A percentile compares a stretch with the other conserved stretches of the same genome.
These are phyloP conservation scores for Coffea humblotiana DNA, from an alignment of 305 asterid species.

Conservation along the genomic window DNA sequence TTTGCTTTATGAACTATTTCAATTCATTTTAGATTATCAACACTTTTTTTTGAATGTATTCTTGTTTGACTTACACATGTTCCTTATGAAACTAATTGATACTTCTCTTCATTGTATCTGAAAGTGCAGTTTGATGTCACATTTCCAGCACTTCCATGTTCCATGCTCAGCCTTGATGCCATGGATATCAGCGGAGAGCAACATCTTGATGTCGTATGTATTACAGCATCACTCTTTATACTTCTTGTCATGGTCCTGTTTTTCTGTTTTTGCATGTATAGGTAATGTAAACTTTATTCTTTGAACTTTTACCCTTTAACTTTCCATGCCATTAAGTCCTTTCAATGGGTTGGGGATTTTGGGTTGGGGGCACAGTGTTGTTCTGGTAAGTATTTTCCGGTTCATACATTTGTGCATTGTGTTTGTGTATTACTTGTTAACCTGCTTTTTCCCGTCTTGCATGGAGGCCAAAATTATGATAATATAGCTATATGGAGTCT, in stretches of 20 bases:
- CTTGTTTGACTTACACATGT: conserved; percentile 1
- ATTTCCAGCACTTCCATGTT: conserved; percentile 92
- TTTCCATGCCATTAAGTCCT: not conserved
- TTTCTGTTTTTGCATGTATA: not conserved
- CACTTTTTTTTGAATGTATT: not conserved
- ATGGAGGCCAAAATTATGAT: not conserved
- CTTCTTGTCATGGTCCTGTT: conserved; percentile 9
- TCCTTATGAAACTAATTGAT: conserved; percentile 19
- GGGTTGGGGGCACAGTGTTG: not conserved
- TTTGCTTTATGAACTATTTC: no score
- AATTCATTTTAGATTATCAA: no score
- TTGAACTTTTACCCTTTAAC: not conserved
- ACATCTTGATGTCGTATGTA: conserved; percentile 93
- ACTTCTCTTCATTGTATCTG: conserved; percentile 31
- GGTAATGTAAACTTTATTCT: not conserved
- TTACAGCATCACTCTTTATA: conserved; percentile 13
- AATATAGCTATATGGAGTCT: not conserved
- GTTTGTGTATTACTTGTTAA: not conserved
- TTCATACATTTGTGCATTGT: not conserved
- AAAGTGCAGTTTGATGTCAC: conserved; percentile 96
- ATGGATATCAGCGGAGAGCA: conserved; percentile 99
- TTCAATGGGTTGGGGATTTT: not conserved
- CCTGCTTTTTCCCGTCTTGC: not conserved
- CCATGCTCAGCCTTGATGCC: conserved; percentile 89
- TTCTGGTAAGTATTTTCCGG: not conserved